Evolutionary conservation across 495 filamentous ascomycete genomes (phyloP).

Genomic region (Cudoniella acicularis): DNA sequence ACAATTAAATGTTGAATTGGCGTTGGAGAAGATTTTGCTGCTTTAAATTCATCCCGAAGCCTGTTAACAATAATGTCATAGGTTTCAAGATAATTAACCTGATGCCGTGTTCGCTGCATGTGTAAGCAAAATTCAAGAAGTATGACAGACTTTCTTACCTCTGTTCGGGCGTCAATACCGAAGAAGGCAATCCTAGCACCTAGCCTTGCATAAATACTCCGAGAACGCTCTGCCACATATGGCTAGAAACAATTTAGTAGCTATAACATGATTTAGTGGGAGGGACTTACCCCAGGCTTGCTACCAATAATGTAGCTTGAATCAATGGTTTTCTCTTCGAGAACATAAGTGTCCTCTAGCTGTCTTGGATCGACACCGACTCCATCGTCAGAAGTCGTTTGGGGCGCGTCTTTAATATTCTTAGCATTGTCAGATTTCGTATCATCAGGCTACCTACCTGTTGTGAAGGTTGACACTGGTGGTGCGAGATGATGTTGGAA

Average conservation of each 20-base stretch:
- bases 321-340: constrained; percentile 54
- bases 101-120: constrained; percentile 69
- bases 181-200: constrained; percentile 80
- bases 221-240: constrained; percentile 77
- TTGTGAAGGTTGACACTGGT: constrained; percentile 77
- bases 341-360: constrained; percentile 63
- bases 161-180: constrained; percentile 86
- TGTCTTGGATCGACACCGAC: constrained; percentile 62
- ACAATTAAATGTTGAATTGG: constrained; percentile 80
- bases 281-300: constrained; percentile 51
- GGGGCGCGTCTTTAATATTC: constrained; percentile 41
- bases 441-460: constrained; percentile 33
- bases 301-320: constrained; percentile 76
- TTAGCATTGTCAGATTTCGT: constrained; percentile 5
- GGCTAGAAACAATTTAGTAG: constrained; percentile 33
- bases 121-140: constrained; percentile 5
- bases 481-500: constrained; percentile 92
- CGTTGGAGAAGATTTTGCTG: constrained; percentile 43
- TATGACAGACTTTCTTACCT: constrained; percentile 30
- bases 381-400: constrained; percentile 43
- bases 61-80: constrained; percentile 79
- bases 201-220: constrained; percentile 78
- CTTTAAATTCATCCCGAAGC: constrained; percentile 57
- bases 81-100: constrained; percentile 87
- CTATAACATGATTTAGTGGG: background rate